Percentiles rank a stretch among this genome's conserved stretches.
phyloP scores from a whole-genome alignment of 2,329 filamentous ascomycete species.

The Arthrobotrys iridis region DNA sequence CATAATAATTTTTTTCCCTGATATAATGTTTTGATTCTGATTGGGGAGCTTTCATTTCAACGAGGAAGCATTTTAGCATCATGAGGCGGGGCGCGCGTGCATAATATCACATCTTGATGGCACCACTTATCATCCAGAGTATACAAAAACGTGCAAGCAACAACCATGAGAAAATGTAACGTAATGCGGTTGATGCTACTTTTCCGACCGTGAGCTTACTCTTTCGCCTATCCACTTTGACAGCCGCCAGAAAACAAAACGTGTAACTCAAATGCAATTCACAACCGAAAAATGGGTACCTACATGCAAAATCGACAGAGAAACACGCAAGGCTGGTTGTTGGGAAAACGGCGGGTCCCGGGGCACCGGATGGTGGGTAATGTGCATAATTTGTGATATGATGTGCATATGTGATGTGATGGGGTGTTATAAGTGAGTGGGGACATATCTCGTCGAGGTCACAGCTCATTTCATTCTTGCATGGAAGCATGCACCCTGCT shows the following conservation, averaged over 20 bases:
- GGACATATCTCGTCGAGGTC: neutral
- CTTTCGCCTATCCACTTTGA: slow-evolving; percentile 1
- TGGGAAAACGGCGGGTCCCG: slow-evolving; percentile 22
- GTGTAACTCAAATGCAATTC: neutral
- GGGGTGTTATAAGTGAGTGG: too few species aligned
- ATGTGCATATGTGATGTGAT: slow-evolving; percentile 26
- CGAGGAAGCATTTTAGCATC: too few species aligned
- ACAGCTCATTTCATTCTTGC: slow-evolving; percentile 20
- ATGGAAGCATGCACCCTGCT: slow-evolving; percentile 14
- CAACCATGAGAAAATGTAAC: neutral
- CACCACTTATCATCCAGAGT: slow-evolving; percentile 9
- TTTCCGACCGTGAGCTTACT: neutral
- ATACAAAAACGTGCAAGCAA: neutral
- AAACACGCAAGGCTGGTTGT: neutral
- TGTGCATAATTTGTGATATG: slow-evolving; percentile 17
- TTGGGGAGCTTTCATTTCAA: too few species aligned
- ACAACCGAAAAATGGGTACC: too few species aligned
- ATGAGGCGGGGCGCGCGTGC: too few species aligned
- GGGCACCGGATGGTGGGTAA: slow-evolving; percentile 21
- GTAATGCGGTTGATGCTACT: neutral
- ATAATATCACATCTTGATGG: slow-evolving; percentile 8
- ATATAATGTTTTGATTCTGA: too few species aligned
- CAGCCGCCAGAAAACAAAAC: neutral
- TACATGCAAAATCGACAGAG: slow-evolving; percentile 2
- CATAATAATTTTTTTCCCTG: too few species aligned